Conservation (phyloP, 179 eudicot genomes). For the Beta corolliflora region DNA sequence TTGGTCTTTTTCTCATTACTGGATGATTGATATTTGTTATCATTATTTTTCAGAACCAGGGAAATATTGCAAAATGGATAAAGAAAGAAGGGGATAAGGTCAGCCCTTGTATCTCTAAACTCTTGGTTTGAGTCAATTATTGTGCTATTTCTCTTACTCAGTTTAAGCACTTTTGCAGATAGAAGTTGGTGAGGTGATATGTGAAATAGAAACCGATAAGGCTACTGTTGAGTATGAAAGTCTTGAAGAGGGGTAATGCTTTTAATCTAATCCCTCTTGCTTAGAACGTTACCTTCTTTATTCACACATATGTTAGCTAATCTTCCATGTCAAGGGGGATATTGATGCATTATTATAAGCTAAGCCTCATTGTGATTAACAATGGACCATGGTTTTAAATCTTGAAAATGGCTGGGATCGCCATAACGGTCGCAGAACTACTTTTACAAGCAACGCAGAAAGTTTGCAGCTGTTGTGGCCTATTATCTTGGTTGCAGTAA, state of each 20-base stretch:
- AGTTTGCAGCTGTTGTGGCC: too few species aligned
- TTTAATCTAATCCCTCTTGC: constrained; percentile 3
- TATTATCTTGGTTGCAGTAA: too few species aligned
- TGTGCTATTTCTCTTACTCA: constrained; percentile 13
- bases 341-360: not conserved
- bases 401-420: too few species aligned
- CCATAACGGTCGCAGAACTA: too few species aligned
- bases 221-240: constrained; percentile 90
- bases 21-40: not conserved
- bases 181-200: constrained; percentile 82
- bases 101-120: not conserved
- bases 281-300: not conserved
- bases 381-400: too few species aligned
- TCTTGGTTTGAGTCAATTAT: constrained; percentile 10
- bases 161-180: constrained; percentile 54
- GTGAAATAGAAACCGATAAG: constrained; percentile 97
- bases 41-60: constrained; percentile 33
- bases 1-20: constrained; percentile 3
- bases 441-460: too few species aligned
- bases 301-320: not conserved
- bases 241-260: constrained; percentile 92
- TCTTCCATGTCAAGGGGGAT: not conserved
- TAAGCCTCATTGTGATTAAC: not conserved
- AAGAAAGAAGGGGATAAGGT: constrained; percentile 60
- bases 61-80: constrained; percentile 44